Evolutionary conservation across 2,329 filamentous ascomycete species (phyloP), one percentile per base, ranked within the genome.

Genomic region (Chrysosporium keratinophilum): DNA sequence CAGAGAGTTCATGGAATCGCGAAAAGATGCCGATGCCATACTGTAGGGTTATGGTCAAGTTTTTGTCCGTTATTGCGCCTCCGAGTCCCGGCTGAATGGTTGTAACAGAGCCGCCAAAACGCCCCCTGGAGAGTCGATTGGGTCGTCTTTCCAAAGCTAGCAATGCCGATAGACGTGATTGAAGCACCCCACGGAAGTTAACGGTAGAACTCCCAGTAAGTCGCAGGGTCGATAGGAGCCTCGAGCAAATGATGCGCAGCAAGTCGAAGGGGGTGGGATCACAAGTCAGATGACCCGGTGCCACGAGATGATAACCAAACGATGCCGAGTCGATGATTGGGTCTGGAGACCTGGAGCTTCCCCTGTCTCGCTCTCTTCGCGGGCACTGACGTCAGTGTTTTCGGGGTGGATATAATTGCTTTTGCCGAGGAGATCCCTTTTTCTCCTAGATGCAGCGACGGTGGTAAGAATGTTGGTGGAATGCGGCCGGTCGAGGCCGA

Each of bases 1-100:
- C 64, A 97, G 74, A 56, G 88, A 93, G 76, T 88, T 94, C 78
- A 97, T 89, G 19, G 88, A 94, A 71, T 96, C 88, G 68, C 90
- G 83, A 71, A 98, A 97, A 45, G 88, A 87, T 61, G 83, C 77
- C 61, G 89, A 91, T 57, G 90, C 86, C 90, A 95, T 95, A 7
- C 6, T 34, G 35, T 17, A 20, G 28, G 17, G 14, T 14, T 23
- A 17, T 28, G 23, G 23, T 28, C 23, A 28, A 28, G 39, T 20
- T 19, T 37, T 19, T 28, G 48, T 42, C 19, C 23, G 39, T 19
- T 41, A 19, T 41, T 41, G 48, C 23, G 28, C 23, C 34, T 17
- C 20, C 35, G 3, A 19, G 37, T 50, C 40, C 48, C 48, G 28
- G 48, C 37, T 20, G 39, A 35, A 37, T 50, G 48, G 48, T 50